phyloP scores from a whole-genome alignment of 179 eudicot species.

The Heliamphora pulchella region DNA sequence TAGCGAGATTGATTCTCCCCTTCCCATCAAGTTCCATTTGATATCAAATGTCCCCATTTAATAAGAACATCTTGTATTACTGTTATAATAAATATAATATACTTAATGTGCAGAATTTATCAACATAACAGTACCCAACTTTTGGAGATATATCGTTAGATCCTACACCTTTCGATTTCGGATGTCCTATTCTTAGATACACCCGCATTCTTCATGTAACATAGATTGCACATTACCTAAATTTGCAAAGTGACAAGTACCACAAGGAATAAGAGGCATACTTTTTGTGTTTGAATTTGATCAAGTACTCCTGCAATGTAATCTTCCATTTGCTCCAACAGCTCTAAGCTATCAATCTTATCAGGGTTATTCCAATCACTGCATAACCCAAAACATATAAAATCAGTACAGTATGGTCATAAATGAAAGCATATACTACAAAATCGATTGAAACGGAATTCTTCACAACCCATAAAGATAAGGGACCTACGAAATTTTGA shows the following conservation, averaged over 20 bases:
- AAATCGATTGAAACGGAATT: not conserved
- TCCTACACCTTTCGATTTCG: not conserved
- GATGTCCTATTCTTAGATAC: not conserved
- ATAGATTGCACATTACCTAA: not conserved
- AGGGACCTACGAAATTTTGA: not conserved
- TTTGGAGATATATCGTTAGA: not conserved
- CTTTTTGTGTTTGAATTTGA: constrained; percentile 40
- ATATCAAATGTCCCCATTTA: not conserved
- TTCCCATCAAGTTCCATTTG: not conserved
- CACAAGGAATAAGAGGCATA: constrained; percentile 14
- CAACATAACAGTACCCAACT: not conserved
- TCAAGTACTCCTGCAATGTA: constrained; percentile 28
- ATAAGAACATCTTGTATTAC: not conserved
- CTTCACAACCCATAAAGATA: not conserved
- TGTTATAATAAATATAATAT: not conserved
- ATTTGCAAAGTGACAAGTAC: not conserved
- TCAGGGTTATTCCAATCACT: constrained; percentile 44
- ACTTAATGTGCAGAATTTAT: not conserved
- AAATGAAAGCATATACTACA: not conserved
- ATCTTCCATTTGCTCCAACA: constrained; percentile 44
- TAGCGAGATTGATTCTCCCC: not conserved
- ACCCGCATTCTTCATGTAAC: not conserved
- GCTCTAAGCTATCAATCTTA: constrained; percentile 28
- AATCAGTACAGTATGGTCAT: not conserved
- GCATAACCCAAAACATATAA: constrained; percentile 12